phyloP scores from a whole-genome alignment of 2,329 filamentous ascomycete genomes.

The Aspergillus latus region DNA sequence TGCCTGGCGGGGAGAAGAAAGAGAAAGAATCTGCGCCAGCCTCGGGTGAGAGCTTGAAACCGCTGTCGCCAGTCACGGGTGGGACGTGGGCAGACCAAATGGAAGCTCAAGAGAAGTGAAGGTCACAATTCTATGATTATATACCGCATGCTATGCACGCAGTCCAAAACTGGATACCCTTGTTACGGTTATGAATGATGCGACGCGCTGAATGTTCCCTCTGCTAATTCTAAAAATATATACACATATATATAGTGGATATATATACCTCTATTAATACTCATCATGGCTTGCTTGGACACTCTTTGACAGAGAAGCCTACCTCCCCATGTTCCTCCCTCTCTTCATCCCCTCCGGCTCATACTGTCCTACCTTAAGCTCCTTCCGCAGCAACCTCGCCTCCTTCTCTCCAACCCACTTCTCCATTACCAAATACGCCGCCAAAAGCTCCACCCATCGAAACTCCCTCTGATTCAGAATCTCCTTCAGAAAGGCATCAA shows the following conservation, averaged over 20 bases:
- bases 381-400: background rate
- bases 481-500: background rate
- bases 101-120: constrained; percentile 23
- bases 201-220: background rate
- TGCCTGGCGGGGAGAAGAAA: constrained; percentile 30
- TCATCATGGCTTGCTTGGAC: too few relatives aligned
- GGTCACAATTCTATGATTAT: background rate
- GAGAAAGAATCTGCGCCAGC: constrained; percentile 28
- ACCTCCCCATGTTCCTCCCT: too few relatives aligned
- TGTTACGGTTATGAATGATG: background rate
- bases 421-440: background rate
- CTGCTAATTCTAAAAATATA: background rate
- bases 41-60: constrained; percentile 16
- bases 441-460: background rate
- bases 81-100: constrained; percentile 37
- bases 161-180: background rate
- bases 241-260: background rate
- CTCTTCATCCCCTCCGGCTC: too few relatives aligned
- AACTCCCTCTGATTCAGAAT: background rate
- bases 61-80: too few relatives aligned
- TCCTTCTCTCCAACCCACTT: background rate
- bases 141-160: background rate
- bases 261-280: too few relatives aligned
- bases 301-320: too few relatives aligned
- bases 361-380: too few relatives aligned